Conservation (phyloP, 148 eudicot species). For the Fallopia convolvulus region DNA sequence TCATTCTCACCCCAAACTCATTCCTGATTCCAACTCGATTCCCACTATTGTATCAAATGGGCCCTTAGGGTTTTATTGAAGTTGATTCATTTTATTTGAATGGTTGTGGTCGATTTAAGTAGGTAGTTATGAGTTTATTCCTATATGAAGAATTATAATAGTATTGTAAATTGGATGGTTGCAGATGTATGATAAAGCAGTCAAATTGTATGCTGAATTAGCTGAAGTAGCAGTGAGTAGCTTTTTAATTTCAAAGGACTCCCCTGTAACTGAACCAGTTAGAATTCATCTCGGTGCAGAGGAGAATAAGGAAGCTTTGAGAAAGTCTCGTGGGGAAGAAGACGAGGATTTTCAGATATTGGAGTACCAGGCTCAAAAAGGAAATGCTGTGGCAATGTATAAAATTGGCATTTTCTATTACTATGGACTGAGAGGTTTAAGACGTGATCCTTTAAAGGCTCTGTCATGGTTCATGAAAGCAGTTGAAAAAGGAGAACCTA, state of each 20-base stretch:
- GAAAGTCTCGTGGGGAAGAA: conserved; percentile 91
- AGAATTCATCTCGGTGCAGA: conserved; percentile 85
- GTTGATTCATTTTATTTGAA: neutral
- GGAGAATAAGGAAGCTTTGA: conserved; percentile 86
- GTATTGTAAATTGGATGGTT: conserved; percentile 11
- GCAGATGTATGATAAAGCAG: conserved; percentile 70
- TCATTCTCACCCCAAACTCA: too few relatives aligned
- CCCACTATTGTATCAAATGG: too few relatives aligned
- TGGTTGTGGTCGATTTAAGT: neutral
- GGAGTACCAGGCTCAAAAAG: conserved; percentile 97
- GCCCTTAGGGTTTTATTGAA: neutral
- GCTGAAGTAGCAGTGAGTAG: conserved; percentile 85
- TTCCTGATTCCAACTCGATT: too few relatives aligned
- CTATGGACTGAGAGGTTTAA: conserved; percentile 84
- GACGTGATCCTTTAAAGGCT: conserved; percentile 80
- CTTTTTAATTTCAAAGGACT: conserved; percentile 75
- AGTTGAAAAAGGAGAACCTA: conserved; percentile 83
- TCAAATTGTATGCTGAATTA: conserved; percentile 62
- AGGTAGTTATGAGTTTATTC: neutral
- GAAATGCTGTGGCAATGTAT: conserved; percentile 86
- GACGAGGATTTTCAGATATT: conserved; percentile 96
- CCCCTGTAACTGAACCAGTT: conserved; percentile 74
- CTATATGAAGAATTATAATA: neutral
- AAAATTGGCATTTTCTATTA: conserved; percentile 82
- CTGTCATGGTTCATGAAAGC: conserved; percentile 81